A percentile compares a stretch with the other conserved stretches of the same genome.
phyloP scores from a whole-genome alignment of 2,329 filamentous ascomycete species.

The Penicillium freii region DNA sequence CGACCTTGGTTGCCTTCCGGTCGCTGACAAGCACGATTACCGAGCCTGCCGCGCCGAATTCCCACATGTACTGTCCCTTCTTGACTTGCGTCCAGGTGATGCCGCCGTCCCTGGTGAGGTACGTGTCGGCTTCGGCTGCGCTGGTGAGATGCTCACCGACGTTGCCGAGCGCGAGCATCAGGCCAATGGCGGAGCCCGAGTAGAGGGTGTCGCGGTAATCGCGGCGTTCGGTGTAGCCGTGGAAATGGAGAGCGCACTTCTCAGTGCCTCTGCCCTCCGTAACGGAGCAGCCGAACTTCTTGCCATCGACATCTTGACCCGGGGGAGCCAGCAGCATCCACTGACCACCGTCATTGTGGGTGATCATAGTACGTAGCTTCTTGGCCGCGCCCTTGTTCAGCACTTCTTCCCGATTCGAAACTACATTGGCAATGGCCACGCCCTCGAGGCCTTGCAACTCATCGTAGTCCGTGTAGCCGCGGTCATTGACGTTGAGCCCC shows the following conservation, averaged over 20 bases:
- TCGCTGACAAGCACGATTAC: slow-evolving; percentile 84
- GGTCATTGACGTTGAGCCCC: slow-evolving; percentile 74
- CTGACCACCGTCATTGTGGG: slow-evolving; percentile 90
- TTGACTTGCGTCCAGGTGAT: slow-evolving; percentile 81
- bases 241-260: slow-evolving; percentile 83
- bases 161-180: slow-evolving; percentile 91
- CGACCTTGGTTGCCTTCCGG: slow-evolving; percentile 61
- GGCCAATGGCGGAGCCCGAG: slow-evolving; percentile 79
- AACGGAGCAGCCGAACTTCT: slow-evolving; percentile 66
- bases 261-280: slow-evolving; percentile 53
- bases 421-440: slow-evolving; percentile 80
- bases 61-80: slow-evolving; percentile 88
- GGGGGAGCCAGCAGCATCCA: slow-evolving; percentile 80
- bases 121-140: slow-evolving; percentile 77
- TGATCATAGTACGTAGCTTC: slow-evolving; percentile 84
- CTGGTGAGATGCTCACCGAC: slow-evolving; percentile 70
- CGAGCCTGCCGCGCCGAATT: slow-evolving; percentile 92
- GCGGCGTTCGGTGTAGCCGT: slow-evolving; percentile 87
- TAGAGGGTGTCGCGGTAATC: slow-evolving; percentile 84
- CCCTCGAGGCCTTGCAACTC: slow-evolving; percentile 92
- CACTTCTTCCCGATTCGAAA: slow-evolving; percentile 68
- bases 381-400: slow-evolving; percentile 65
- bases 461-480: slow-evolving; percentile 89
- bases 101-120: slow-evolving; percentile 88
- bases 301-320: slow-evolving; percentile 65